These are phyloP conservation scores for Harrya chromipes DNA, from an alignment of 768 basidiomycete genomes.

Conservation along the genomic window DNA sequence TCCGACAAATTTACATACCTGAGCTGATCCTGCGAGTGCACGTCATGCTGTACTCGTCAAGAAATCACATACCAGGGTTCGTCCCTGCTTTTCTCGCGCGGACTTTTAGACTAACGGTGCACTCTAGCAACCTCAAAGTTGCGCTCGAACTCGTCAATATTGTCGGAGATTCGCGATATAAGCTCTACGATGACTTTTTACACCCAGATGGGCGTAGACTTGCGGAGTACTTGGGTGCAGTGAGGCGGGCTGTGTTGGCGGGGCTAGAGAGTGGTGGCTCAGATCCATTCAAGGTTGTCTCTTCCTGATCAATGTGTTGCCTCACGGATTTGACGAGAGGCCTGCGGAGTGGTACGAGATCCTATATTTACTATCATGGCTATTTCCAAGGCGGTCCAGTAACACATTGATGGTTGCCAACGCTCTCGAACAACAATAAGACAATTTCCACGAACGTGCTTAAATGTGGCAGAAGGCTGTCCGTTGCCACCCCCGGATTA, in stretches of 20 bases:
- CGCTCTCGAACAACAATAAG: neutral
- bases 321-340: constrained; percentile 1
- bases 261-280: constrained; percentile 73
- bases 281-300: constrained; percentile 61
- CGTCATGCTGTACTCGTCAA: constrained; percentile 61
- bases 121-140: constrained; percentile 66
- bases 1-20: constrained; percentile 86
- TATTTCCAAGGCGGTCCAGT: neutral
- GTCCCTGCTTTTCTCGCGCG: constrained; percentile 24
- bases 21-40: constrained; percentile 89
- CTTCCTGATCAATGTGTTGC: constrained; percentile 13
- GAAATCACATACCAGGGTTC: constrained; percentile 62
- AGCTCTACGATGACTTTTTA: constrained; percentile 83
- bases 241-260: constrained; percentile 68
- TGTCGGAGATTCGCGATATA: constrained; percentile 84
- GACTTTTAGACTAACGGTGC: constrained; percentile 1
- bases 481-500: neutral
- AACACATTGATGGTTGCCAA: neutral
- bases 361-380: neutral
- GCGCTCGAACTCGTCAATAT: constrained; percentile 77
- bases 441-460: neutral
- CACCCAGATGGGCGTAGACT: constrained; percentile 55
- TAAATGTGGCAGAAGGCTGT: constrained; percentile 5
- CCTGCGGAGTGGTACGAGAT: neutral
- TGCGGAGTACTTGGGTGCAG: constrained; percentile 69